These are phyloP conservation scores for Draba incana DNA, from an alignment of 345 rosid genomes.

Conservation along the genomic window DNA sequence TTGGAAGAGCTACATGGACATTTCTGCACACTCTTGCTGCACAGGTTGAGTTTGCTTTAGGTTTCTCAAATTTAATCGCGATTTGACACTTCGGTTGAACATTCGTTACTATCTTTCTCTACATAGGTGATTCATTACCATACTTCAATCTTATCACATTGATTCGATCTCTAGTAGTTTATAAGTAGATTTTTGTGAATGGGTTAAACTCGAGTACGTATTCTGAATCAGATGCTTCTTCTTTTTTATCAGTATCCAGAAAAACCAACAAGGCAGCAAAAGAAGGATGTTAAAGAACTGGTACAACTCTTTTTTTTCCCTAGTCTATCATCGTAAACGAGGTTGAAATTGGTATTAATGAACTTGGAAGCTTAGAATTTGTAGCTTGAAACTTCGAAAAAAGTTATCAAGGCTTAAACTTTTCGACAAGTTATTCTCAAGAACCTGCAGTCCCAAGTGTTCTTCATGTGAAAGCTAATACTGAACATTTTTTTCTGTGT, in stretches of 20 bases:
- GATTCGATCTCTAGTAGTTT: no score
- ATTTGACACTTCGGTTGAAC: not conserved
- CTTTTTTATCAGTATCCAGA: slow-evolving; percentile 79
- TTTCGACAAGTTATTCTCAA: not conserved
- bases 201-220: slow-evolving; percentile 11
- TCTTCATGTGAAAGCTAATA: slow-evolving; percentile 18
- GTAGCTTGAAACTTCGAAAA: slow-evolving; percentile 10
- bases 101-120: slow-evolving; percentile 3
- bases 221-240: not conserved
- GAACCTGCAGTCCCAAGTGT: not conserved
- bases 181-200: slow-evolving; percentile 3
- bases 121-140: not conserved
- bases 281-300: slow-evolving; percentile 89
- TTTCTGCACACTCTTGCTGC: slow-evolving; percentile 96
- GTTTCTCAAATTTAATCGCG: not conserved
- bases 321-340: slow-evolving; percentile 1
- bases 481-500: slow-evolving; percentile 21
- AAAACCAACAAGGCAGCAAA: slow-evolving; percentile 92
- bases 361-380: not conserved
- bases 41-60: slow-evolving; percentile 55
- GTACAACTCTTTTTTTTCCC: slow-evolving; percentile 45
- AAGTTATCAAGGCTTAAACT: not conserved
- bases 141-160: no score
- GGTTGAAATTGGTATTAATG: slow-evolving; percentile 19
- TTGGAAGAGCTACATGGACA: slow-evolving; percentile 96